Evolutionary conservation across 352 stramenopile genomes (phyloP).

Genomic region (Globisporangium paroecandrum): DNA sequence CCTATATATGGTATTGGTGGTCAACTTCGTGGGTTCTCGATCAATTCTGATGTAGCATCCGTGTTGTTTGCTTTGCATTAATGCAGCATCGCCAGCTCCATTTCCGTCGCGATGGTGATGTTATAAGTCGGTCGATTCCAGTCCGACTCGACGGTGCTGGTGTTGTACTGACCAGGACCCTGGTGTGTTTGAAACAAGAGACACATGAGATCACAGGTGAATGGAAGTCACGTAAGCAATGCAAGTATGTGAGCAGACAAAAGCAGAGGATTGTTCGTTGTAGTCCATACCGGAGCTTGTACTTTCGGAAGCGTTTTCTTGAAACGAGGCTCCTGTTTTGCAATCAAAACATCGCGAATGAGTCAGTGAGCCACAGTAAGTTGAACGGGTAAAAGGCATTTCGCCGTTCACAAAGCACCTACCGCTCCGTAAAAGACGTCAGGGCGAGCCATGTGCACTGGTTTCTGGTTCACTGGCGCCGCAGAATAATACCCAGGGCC

Average conservation of each 20-base stretch:
- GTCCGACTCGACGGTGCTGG: constrained; percentile 60
- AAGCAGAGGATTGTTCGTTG: background rate
- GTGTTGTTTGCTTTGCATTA: constrained; percentile 4
- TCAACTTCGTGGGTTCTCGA: background rate
- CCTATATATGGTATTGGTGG: background rate
- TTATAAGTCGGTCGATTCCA: constrained; percentile 88
- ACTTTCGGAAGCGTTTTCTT: constrained; percentile 60
- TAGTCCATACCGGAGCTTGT: constrained; percentile 39
- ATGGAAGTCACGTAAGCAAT: background rate
- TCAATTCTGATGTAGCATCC: background rate
- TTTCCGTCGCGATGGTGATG: constrained; percentile 83
- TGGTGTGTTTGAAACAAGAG: constrained; percentile 16
- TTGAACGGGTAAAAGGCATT: background rate
- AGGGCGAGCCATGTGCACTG: constrained; percentile 56
- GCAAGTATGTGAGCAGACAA: too few species aligned
- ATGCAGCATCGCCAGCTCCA: constrained; percentile 70
- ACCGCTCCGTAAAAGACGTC: constrained; percentile 72
- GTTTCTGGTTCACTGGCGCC: constrained; percentile 38
- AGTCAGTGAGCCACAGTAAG: background rate
- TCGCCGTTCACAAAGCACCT: constrained; percentile 2
- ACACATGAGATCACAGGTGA: background rate
- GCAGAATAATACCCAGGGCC: constrained; percentile 61
- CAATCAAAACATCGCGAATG: background rate
- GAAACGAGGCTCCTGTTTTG: constrained; percentile 63
- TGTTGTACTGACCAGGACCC: constrained; percentile 76